Evolutionary conservation across 2,329 filamentous ascomycete genomes (phyloP).

Genomic region (Sporothrix luriei): DNA sequence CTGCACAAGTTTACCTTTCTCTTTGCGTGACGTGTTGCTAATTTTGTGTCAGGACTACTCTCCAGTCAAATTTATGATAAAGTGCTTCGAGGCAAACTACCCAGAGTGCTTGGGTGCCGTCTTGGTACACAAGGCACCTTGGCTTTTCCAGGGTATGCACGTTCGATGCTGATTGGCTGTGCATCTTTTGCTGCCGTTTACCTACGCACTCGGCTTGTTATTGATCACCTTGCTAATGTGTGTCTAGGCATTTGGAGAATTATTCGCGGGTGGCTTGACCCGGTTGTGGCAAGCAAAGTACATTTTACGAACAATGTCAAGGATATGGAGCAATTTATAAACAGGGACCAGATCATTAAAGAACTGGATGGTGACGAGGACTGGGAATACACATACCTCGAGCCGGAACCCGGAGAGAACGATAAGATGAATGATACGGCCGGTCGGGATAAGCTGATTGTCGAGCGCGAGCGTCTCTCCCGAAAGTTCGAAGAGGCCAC

Average conservation of each 20-base stretch:
- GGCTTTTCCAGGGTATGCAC: slow-evolving; percentile 83
- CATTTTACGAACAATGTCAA: slow-evolving; percentile 83
- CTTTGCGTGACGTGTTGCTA: not conserved
- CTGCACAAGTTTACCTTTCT: not conserved
- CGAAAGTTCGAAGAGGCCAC: slow-evolving; percentile 75
- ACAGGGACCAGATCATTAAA: slow-evolving; percentile 69
- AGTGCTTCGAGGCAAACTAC: slow-evolving; percentile 98
- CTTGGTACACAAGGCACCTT: slow-evolving; percentile 92
- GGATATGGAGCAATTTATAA: slow-evolving; percentile 78
- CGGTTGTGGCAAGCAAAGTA: slow-evolving; percentile 91
- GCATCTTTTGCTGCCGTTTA: not conserved
- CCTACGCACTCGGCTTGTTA: not conserved
- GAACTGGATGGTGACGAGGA: slow-evolving; percentile 85
- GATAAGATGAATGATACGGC: slow-evolving; percentile 67
- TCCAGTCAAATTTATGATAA: slow-evolving; percentile 98
- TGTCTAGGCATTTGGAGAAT: slow-evolving; percentile 85
- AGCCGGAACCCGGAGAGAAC: slow-evolving; percentile 77
- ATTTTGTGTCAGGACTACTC: slow-evolving; percentile 70
- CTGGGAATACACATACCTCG: slow-evolving; percentile 80
- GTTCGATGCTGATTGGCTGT: not conserved
- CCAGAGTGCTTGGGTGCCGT: slow-evolving; percentile 89
- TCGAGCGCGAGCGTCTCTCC: slow-evolving; percentile 66
- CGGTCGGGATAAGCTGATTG: slow-evolving; percentile 65
- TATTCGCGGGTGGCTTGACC: slow-evolving; percentile 93
- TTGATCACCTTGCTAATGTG: slow-evolving; percentile 26